These are phyloP conservation scores for Arbutus unedo DNA, from an alignment of 148 eudicot species.

Conservation along the genomic window DNA sequence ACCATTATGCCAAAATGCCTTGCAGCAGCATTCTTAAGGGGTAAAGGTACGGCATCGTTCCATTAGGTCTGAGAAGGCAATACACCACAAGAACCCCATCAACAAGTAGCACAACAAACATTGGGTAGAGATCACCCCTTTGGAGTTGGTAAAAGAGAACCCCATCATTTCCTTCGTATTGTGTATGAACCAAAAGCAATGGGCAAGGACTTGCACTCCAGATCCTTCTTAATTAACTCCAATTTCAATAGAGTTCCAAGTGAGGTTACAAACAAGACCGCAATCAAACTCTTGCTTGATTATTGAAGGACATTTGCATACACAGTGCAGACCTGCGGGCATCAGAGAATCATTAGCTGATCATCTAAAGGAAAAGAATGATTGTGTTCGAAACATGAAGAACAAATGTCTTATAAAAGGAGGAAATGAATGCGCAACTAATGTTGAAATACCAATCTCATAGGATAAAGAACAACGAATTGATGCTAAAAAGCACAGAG, in stretches of 20 bases:
- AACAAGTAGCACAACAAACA: neutral
- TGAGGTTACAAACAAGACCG: neutral
- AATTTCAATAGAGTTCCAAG: neutral
- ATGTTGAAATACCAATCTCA: too few species aligned
- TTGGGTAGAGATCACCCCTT: neutral
- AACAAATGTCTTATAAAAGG: neutral
- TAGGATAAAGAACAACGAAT: neutral
- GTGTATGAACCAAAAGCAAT: neutral
- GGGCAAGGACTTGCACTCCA: neutral
- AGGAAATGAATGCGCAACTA: neutral
- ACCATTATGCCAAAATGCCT: neutral
- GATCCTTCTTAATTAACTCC: neutral
- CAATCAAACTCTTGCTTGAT: neutral
- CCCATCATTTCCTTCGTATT: neutral
- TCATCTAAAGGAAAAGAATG: neutral
- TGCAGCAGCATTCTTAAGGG: neutral
- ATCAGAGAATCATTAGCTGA: neutral
- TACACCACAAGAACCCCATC: neutral
- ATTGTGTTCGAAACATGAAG: neutral
- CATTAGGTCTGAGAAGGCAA: neutral
- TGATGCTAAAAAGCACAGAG: neutral
- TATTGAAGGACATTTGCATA: neutral
- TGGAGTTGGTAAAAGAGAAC: neutral
- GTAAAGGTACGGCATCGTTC: neutral
- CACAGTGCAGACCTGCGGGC: neutral